These are phyloP conservation scores for Dactylellina parvicollis DNA, from an alignment of 2,329 filamentous ascomycete genomes.

Conservation along the genomic window DNA sequence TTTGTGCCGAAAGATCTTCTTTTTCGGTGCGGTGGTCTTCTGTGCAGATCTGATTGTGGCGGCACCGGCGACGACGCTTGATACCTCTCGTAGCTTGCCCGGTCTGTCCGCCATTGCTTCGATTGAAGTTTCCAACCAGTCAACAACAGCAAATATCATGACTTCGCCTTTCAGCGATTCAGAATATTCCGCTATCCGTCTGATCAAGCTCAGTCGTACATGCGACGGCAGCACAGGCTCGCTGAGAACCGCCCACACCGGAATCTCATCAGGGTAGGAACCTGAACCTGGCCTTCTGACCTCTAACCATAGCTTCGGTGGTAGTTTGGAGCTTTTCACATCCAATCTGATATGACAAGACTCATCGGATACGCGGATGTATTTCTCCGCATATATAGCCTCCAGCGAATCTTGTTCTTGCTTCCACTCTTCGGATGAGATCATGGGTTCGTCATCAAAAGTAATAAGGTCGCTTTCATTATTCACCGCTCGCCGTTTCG, in stretches of 20 bases:
- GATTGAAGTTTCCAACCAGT: conserved; percentile 89
- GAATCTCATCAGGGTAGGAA: conserved; percentile 75
- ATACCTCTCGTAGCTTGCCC: conserved; percentile 83
- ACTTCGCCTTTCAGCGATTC: conserved; percentile 80
- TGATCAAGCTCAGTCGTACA: conserved; percentile 87
- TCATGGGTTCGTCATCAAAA: conserved; percentile 59
- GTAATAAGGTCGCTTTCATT: conserved; percentile 61
- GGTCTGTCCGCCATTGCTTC: conserved; percentile 84
- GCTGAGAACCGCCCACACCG: conserved; percentile 70
- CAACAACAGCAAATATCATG: conserved; percentile 88
- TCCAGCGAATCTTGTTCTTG: conserved; percentile 86
- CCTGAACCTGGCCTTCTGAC: conserved; percentile 70
- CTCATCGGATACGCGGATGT: conserved; percentile 69
- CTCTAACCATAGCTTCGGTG: conserved; percentile 55
- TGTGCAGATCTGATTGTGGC: conserved; percentile 60
- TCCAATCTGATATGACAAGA: conserved; percentile 76
- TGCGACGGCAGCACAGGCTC: conserved; percentile 78
- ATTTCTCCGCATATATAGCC: conserved; percentile 83
- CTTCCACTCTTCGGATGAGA: conserved; percentile 72
- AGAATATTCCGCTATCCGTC: conserved; percentile 77
- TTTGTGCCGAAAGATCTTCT: conserved; percentile 60
- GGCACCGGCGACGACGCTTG: conserved; percentile 74
- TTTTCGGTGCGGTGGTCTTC: conserved; percentile 56
- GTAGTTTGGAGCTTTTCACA: conserved; percentile 61
- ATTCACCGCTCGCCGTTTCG: conserved; percentile 28